Base-by-base conservation (phyloP, 345 rosid species). In the Litchi chinensis region DNA sequence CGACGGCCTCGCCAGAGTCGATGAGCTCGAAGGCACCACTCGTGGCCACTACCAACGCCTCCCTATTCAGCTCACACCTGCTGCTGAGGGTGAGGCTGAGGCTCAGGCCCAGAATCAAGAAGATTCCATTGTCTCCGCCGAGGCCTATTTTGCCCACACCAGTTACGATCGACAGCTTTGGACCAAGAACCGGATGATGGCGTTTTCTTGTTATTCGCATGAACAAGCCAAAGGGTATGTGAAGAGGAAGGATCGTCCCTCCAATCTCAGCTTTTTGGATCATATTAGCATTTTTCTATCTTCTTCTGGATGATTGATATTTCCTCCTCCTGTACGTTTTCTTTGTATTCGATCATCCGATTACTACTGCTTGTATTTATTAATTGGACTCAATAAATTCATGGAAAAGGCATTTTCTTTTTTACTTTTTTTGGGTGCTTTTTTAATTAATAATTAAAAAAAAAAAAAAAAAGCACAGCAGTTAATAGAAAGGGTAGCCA, bases 161-260 rank as follows among this genome's bases (percentile, higher is more conserved):
- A 88, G 92, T 73, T 92, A 90, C 65, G 92, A 87, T 43, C 71
- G 66, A 19, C 93, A 92, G 87, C 72, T 94, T 73, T 93, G 97
- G 97, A 76, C 66, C 79, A 85, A 85, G 90, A 89, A 79, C 40
- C 81, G 84, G 21, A 79, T 78, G 22, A 79, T 77, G 72, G 95
- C 91, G 24, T 84, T 88, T 24, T 77, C 79, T 4, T 79, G 54
- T 22, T 93, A 91, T 44, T 88, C 95, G 18, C 91, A 87, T 71
- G 87, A 81, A 5, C 97, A 92, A 82, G 90, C 97, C 18, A 77
- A 80, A 73, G 98, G 98, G 3, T 93, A 93, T 69, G 93, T 91
- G 21, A 87, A 83, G 78, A 83, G 98, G 3, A 84, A 83, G 11
- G 97, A 93, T 79, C 65, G 98, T 57, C 98, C 97, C 0, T 88